These are phyloP conservation scores for Globisporangium iwayamae DNA, from an alignment of 352 stramenopile species.

Conservation along the genomic window DNA sequence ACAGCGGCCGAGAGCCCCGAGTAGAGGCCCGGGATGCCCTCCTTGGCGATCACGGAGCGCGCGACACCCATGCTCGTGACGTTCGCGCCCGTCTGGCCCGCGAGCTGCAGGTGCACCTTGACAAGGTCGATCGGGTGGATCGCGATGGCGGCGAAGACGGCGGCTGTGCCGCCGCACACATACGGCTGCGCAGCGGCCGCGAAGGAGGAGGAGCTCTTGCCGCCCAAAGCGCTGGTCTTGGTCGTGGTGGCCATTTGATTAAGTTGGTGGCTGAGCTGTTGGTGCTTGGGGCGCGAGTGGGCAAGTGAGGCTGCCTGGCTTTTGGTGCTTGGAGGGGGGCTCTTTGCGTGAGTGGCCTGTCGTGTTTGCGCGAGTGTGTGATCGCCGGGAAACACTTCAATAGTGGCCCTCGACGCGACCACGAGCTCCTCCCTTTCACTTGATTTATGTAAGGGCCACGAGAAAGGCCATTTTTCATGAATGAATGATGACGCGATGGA, in stretches of 20 bases:
- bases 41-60: conserved; percentile 73
- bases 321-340: conserved; percentile 9
- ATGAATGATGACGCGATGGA: background rate
- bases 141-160: conserved; percentile 69
- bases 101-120: conserved; percentile 89
- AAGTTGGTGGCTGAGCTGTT: background rate
- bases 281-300: conserved; percentile 2
- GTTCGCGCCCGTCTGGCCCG: conserved; percentile 73
- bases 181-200: conserved; percentile 68
- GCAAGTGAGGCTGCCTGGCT: background rate
- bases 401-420: background rate
- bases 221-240: conserved; percentile 11
- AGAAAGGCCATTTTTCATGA: background rate
- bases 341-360: background rate
- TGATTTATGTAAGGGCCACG: background rate
- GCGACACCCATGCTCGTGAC: conserved; percentile 72
- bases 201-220: conserved; percentile 27
- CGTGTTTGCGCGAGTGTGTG: background rate
- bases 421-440: background rate
- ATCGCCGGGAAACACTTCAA: background rate
- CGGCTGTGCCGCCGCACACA: conserved; percentile 69
- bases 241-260: conserved; percentile 23
- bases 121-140: conserved; percentile 91
- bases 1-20: conserved; percentile 77
- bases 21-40: conserved; percentile 84